Evolutionary conservation across 345 rosid genomes (phyloP).

Genomic region (Trapa bicornis): DNA sequence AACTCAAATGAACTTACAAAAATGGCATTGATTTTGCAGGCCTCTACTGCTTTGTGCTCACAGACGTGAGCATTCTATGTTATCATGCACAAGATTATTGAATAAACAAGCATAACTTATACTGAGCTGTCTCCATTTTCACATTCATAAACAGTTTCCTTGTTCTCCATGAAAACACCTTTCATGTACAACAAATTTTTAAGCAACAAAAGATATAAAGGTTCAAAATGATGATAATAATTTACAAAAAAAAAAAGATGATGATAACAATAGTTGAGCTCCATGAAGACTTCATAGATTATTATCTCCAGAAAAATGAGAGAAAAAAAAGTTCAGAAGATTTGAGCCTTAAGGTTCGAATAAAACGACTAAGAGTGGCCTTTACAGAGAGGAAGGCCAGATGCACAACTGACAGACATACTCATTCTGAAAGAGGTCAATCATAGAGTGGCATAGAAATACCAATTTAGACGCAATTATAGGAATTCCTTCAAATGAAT

Average conservation of each 20-base stretch:
- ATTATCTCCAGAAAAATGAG: not conserved
- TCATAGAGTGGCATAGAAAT: not conserved
- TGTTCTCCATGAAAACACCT: too few relatives aligned
- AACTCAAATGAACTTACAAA: not conserved
- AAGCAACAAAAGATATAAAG: too few relatives aligned
- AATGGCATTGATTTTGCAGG: not conserved
- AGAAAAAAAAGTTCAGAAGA: not conserved
- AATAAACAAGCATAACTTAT: not conserved
- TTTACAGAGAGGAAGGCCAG: not conserved
- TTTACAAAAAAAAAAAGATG: not conserved
- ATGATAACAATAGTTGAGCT: not conserved
- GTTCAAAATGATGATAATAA: too few relatives aligned
- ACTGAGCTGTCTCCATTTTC: not conserved
- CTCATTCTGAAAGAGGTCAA: not conserved
- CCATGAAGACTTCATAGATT: not conserved
- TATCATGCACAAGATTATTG: too few relatives aligned
- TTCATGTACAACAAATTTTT: too few relatives aligned
- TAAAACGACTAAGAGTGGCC: not conserved
- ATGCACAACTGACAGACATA: not conserved
- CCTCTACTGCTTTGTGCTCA: too few relatives aligned
- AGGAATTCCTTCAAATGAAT: not conserved
- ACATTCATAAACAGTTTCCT: too few relatives aligned
- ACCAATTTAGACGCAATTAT: not conserved
- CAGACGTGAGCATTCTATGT: too few relatives aligned
- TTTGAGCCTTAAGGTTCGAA: not conserved